Evolutionary conservation across 139 green algal genomes (phyloP).

Genomic region (Closterium sp.): DNA sequence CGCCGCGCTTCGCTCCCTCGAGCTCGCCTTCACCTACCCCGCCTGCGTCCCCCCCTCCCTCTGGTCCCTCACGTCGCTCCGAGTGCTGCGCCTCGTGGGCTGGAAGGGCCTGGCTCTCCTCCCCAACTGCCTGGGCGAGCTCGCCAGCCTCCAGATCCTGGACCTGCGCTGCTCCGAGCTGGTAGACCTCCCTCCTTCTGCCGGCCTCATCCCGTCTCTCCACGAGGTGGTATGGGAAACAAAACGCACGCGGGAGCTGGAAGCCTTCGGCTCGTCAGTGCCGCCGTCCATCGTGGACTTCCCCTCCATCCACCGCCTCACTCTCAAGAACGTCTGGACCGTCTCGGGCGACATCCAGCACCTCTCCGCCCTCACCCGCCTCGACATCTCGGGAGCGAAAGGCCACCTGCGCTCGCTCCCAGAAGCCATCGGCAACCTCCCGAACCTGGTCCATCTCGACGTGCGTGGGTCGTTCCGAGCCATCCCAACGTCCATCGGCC

Average conservation of each 20-base stretch:
- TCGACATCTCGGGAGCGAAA: slow-evolving; percentile 9
- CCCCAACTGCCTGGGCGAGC: slow-evolving; percentile 27
- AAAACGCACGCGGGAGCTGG: background rate
- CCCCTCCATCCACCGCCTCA: background rate
- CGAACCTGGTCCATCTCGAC: slow-evolving; percentile 2
- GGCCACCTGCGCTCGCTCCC: background rate
- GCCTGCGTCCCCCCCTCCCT: background rate
- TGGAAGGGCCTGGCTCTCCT: slow-evolving; percentile 24
- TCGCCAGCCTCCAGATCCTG: background rate
- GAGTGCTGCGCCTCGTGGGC: background rate
- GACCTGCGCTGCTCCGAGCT: slow-evolving; percentile 19
- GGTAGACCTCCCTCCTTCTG: slow-evolving; percentile 5
- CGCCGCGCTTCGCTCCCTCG: background rate
- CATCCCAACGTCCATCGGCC: background rate
- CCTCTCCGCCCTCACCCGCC: background rate
- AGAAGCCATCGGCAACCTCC: background rate
- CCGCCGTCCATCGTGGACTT: slow-evolving; percentile 10
- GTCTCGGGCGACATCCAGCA: background rate
- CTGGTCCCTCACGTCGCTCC: slow-evolving; percentile 8
- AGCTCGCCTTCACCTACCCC: background rate
- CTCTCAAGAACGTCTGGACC: slow-evolving; percentile 9
- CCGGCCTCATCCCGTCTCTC: background rate
- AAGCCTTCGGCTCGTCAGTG: background rate
- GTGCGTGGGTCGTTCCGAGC: slow-evolving; percentile 16
- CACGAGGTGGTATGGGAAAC: slow-evolving; percentile 20